Percentiles rank a stretch among this genome's conserved stretches.
Evolutionary conservation across 2,329 filamentous ascomycete species (phyloP).

Genomic region (Alternaria ventricosa): DNA sequence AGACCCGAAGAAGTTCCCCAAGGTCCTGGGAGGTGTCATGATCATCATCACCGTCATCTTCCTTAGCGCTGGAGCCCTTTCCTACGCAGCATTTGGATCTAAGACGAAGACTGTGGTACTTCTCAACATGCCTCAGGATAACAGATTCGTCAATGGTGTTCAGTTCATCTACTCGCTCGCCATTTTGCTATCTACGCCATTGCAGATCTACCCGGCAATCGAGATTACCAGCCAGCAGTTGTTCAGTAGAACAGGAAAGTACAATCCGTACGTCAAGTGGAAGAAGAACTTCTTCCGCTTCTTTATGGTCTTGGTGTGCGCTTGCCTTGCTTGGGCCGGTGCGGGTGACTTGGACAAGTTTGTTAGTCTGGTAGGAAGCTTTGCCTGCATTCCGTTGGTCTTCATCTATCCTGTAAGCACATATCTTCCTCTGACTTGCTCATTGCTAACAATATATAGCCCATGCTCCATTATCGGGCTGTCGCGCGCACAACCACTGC

Average conservation of each 20-base stretch:
- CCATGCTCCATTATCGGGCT: constrained; percentile 84
- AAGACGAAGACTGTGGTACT: constrained; percentile 96
- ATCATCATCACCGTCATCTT: constrained; percentile 92
- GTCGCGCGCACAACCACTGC: constrained; percentile 74
- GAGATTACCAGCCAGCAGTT: constrained; percentile 94
- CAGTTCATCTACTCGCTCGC: constrained; percentile 97
- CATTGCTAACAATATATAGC: constrained; percentile 62
- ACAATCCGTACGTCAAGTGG: constrained; percentile 99
- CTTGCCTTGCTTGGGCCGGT: constrained; percentile 87
- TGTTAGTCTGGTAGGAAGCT: constrained; percentile 93
- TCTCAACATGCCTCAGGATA: constrained; percentile 93
- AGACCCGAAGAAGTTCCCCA: constrained; percentile 86
- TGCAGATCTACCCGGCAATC: constrained; percentile 98
- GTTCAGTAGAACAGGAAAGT: constrained; percentile 93
- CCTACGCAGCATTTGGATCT: constrained; percentile 94
- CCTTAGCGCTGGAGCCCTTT: constrained; percentile 87
- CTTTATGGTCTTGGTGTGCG: constrained; percentile 85
- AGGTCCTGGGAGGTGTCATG: constrained; percentile 89
- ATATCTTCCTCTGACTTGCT: not conserved
- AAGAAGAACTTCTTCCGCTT: constrained; percentile 98
- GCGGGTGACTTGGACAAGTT: constrained; percentile 97
- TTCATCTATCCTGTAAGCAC: constrained; percentile 93
- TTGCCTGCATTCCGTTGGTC: constrained; percentile 95
- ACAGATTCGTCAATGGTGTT: constrained; percentile 92
- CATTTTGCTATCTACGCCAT: constrained; percentile 91